phyloP scores from a whole-genome alignment of 805 yeast genomes.

The Candida tallmaniae region DNA sequence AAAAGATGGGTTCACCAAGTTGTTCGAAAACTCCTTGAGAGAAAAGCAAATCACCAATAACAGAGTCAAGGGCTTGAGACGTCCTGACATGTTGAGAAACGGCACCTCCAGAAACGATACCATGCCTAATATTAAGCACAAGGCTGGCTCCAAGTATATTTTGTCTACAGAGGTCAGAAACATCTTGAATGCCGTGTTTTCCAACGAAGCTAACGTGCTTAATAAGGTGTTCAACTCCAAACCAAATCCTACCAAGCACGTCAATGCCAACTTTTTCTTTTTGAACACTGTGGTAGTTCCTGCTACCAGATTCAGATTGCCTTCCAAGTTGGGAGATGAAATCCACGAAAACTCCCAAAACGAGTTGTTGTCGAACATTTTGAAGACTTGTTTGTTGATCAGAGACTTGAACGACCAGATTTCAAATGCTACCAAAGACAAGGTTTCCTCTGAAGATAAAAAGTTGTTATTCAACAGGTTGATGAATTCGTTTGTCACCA shows the following conservation, averaged over 20 bases:
- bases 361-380: constrained; percentile 74
- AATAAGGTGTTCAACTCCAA: constrained; percentile 77
- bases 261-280: constrained; percentile 79
- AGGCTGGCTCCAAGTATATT: constrained; percentile 77
- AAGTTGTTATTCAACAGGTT: constrained; percentile 78
- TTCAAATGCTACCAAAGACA: constrained; percentile 37
- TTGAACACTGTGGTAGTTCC: constrained; percentile 88
- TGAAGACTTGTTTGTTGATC: constrained; percentile 75
- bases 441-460: constrained; percentile 56
- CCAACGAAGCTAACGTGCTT: constrained; percentile 63
- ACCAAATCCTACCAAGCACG: constrained; percentile 50
- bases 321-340: constrained; percentile 96
- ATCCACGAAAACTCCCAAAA: constrained; percentile 93
- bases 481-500: constrained; percentile 92
- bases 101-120: constrained; percentile 15
- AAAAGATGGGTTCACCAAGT: constrained; percentile 90
- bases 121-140: constrained; percentile 52
- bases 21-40: constrained; percentile 80
- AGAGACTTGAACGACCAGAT: constrained; percentile 88
- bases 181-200: constrained; percentile 70
- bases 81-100: constrained; percentile 60
- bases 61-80: constrained; percentile 70
- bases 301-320: constrained; percentile 92
- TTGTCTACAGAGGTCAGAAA: constrained; percentile 84
- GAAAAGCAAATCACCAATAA: constrained; percentile 82